Percentiles rank a stretch among this genome's conserved stretches.
Conservation (phyloP, 352 stramenopile genomes). For the Phytopythium oedochilum region DNA sequence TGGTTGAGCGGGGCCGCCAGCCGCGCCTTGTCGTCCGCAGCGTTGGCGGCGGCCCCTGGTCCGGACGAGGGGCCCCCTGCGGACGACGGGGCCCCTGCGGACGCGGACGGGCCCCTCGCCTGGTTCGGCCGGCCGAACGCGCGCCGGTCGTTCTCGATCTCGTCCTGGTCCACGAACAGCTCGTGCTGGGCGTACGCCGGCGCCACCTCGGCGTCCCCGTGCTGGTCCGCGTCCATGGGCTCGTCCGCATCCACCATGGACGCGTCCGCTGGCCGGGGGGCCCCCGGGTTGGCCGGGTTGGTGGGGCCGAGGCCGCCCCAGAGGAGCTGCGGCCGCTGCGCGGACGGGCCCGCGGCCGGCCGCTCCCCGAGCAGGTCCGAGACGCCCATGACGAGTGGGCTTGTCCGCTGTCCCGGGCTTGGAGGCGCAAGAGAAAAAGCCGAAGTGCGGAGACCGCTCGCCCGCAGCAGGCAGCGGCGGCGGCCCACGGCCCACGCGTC, state of each 20-base stretch:
- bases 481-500: too few species aligned
- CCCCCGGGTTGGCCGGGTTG: too few species aligned
- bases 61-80: too few species aligned
- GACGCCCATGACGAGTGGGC: slow-evolving; percentile 5
- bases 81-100: not conserved
- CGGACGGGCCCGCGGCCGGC: not conserved
- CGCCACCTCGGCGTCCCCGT: not conserved
- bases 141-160: slow-evolving; percentile 6
- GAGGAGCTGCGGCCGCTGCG: not conserved
- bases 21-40: not conserved
- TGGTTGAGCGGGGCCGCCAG: slow-evolving; percentile 28
- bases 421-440: not conserved
- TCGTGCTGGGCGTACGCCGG: not conserved
- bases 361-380: not conserved
- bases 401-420: too few species aligned
- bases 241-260: not conserved
- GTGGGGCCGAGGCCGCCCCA: not conserved
- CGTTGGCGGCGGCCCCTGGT: too few species aligned
- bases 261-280: too few species aligned
- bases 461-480: not conserved
- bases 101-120: not conserved
- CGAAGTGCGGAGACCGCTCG: not conserved
- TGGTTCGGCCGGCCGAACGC: slow-evolving; percentile 2
- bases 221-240: not conserved
- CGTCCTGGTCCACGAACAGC: not conserved